Evolutionary conservation across 164 flowering plant species (phyloP), one percentile per base, ranked within the genome.

Genomic region (Stephania cephalantha): DNA sequence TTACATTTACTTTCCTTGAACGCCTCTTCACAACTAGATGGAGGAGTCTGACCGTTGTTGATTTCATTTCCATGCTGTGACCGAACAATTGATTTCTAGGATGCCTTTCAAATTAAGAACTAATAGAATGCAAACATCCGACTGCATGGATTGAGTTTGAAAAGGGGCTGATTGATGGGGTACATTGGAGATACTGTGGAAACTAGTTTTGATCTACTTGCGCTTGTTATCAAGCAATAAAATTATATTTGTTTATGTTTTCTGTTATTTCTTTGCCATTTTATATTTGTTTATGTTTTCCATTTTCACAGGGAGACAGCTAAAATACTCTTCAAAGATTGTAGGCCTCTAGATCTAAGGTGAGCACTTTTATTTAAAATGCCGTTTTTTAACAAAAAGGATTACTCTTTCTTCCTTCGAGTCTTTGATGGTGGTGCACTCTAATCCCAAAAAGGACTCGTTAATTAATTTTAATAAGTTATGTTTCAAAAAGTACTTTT

Each of bases 61-160:
- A n/a, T n/a, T n/a, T n/a, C n/a, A n/a, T n/a, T n/a, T n/a, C n/a
- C n/a, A n/a, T n/a, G n/a, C n/a, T n/a, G n/a, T n/a, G n/a, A n/a
- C n/a, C n/a, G n/a, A n/a, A n/a, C n/a, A n/a, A n/a, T n/a, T n/a
- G n/a, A n/a, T n/a, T n/a, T n/a, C n/a, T n/a, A n/a, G n/a, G 81
- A 90, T 93, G 97, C 79, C 97, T 45, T 45, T 92, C 75, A 80
- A 93, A 25, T 25, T 25, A 25, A 83, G 98, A 93, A 78, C 83
- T 93, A 71, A 73, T 95, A 46, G 93, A 91, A 70, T 78, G 84
- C 85, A 91, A 93, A 84, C 94, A 95, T 75, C 99, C 99, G 45
- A 91, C 91, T 61, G 92, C 89, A 29, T 92, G 98, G 99, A 77
- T 85, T 68, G 97, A 95, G 81, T 95, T 95, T 74, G 99, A 95